Percentiles rank a stretch among this genome's conserved stretches.
Evolutionary conservation across 768 basidiomycete genomes (phyloP).

Genomic region (Solioccasus polychromus): DNA sequence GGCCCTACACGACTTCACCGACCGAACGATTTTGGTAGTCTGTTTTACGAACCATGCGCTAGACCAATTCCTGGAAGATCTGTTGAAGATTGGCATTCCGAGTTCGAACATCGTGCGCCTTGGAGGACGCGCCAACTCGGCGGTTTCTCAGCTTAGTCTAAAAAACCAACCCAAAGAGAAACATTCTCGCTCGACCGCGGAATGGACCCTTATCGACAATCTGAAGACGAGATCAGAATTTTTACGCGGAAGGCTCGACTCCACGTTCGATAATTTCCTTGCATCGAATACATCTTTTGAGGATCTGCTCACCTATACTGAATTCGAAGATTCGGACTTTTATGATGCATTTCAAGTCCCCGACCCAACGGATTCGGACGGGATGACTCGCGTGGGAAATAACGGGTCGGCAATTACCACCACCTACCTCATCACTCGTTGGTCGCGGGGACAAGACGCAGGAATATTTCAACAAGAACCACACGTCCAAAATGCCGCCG

Average conservation of each 20-base stretch:
- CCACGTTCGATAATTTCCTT: too few species aligned
- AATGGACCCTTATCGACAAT: conserved; percentile 42
- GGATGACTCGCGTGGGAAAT: conserved; percentile 42
- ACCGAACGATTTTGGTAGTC: conserved; percentile 60
- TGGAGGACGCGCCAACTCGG: conserved; percentile 48
- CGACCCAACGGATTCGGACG: conserved; percentile 35
- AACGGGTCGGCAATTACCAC: conserved; percentile 34
- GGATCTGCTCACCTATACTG: conserved; percentile 44
- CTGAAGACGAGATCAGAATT: conserved; percentile 35
- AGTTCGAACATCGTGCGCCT: conserved; percentile 49
- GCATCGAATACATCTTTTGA: too few species aligned
- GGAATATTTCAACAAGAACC: conserved; percentile 37
- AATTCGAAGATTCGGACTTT: conserved; percentile 49
- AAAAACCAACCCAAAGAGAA: too few species aligned
- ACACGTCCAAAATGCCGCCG: conserved; percentile 20
- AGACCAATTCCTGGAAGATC: conserved; percentile 62
- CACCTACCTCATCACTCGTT: conserved; percentile 46
- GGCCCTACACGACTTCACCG: conserved; percentile 47
- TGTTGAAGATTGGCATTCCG: conserved; percentile 58
- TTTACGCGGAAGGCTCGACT: conserved; percentile 23
- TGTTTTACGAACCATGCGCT: conserved; percentile 75
- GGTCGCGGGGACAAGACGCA: conserved; percentile 45
- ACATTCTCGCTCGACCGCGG: conserved; percentile 27
- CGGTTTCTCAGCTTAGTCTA: conserved; percentile 46
- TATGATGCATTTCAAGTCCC: conserved; percentile 47